Evolutionary conservation across 1,284 basidiomycete genomes (phyloP).

Genomic region (Puccinia hordei): DNA sequence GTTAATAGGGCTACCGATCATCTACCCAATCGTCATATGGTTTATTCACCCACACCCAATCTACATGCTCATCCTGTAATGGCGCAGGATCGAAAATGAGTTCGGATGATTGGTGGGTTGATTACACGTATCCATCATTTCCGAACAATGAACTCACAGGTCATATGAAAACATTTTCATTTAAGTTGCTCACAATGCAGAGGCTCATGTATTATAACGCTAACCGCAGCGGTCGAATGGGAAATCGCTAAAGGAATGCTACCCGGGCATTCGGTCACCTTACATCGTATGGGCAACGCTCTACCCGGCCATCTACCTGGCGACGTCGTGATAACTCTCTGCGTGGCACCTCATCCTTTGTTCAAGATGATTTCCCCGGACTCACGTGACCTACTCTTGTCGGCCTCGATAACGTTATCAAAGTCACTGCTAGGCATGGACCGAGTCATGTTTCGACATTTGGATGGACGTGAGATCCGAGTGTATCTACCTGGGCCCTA

Average conservation of each 20-base stretch:
- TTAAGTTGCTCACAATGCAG: constrained; percentile 28
- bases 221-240: constrained; percentile 11
- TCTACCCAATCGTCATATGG: neutral
- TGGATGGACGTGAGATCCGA: constrained; percentile 83
- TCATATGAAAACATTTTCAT: too few relatives aligned
- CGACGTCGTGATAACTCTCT: constrained; percentile 23
- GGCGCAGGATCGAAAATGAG: constrained; percentile 34
- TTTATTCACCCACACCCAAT: neutral
- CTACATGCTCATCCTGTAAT: constrained; percentile 15
- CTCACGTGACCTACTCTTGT: constrained; percentile 56
- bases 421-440: constrained; percentile 88
- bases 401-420: constrained; percentile 72
- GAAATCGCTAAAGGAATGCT: constrained; percentile 34
- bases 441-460: constrained; percentile 79
- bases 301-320: constrained; percentile 41
- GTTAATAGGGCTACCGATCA: constrained; percentile 25
- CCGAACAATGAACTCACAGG: neutral
- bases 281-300: constrained; percentile 9
- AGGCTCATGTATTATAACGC: constrained; percentile 18
- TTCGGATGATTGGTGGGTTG: constrained; percentile 28
- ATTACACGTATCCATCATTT: neutral
- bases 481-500: constrained; percentile 66
- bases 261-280: constrained; percentile 18
- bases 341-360: constrained; percentile 18
- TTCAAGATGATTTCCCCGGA: constrained; percentile 57